Conservation (phyloP, 1,139 yeast genomes). For the Taiozyma sp. region DNA sequence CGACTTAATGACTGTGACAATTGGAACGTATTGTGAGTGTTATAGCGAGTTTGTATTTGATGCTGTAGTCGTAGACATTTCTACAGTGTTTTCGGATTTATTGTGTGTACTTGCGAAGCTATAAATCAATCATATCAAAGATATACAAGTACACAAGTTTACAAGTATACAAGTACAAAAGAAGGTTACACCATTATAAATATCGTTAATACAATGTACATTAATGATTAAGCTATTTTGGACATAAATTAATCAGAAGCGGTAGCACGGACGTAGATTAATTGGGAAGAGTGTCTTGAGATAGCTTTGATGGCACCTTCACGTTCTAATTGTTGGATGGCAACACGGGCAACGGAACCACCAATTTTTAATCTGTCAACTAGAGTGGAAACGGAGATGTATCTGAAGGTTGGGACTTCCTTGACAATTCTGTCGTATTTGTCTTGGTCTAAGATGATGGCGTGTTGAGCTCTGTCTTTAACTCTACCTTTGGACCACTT, state of each 20-base stretch:
- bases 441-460: constrained; percentile 95
- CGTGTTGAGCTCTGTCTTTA: constrained; percentile 99
- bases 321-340: constrained; percentile 90
- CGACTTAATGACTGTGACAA: no score
- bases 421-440: constrained; percentile 98
- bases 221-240: constrained; percentile 14
- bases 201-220: constrained; percentile 24
- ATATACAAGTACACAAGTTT: no score
- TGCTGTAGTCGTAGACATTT: no score
- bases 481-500: constrained; percentile 99
- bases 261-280: constrained; percentile 86
- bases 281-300: constrained; percentile 94
- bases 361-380: constrained; percentile 99
- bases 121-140: no score
- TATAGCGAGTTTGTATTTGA: no score
- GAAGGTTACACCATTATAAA: not conserved
- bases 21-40: no score
- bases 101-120: no score
- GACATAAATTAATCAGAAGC: constrained; percentile 39
- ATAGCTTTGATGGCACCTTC: constrained; percentile 95
- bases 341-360: constrained; percentile 98
- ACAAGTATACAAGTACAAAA: no score
- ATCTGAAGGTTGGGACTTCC: constrained; percentile 99
- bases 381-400: constrained; percentile 94
- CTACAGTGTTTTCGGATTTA: no score